Conservation (phyloP, 176 grass and related monocot species). For the Oryza australiensis region DNA sequence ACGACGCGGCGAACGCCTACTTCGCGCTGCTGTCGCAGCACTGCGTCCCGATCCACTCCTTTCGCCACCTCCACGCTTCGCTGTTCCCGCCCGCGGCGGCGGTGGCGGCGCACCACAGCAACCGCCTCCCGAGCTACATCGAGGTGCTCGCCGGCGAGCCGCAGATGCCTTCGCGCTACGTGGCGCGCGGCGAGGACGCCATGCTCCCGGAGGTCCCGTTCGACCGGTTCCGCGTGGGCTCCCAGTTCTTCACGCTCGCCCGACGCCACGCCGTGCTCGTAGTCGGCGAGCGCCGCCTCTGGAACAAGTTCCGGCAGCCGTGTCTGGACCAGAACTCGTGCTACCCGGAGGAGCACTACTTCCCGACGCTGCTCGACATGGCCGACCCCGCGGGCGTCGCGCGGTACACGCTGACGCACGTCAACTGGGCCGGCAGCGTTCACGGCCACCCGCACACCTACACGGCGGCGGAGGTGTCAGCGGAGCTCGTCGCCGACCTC, state of each 20-base stretch:
- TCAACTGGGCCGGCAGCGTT: slow-evolving; percentile 88
- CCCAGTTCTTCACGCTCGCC: slow-evolving; percentile 85
- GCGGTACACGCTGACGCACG: slow-evolving; percentile 71
- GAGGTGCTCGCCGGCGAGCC: slow-evolving; percentile 85
- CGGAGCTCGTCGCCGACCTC: slow-evolving; percentile 44
- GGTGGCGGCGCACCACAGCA: neutral
- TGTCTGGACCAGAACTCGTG: slow-evolving; percentile 53
- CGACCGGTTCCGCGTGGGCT: slow-evolving; percentile 70
- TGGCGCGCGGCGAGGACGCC: slow-evolving; percentile 55
- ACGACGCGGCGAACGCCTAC: slow-evolving; percentile 76
- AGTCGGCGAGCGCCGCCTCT: slow-evolving; percentile 71
- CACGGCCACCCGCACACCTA: slow-evolving; percentile 76
- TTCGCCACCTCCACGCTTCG: slow-evolving; percentile 49
- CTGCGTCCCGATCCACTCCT: slow-evolving; percentile 80
- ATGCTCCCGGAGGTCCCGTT: slow-evolving; percentile 90
- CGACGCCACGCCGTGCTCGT: slow-evolving; percentile 75
- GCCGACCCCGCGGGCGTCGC: slow-evolving; percentile 63
- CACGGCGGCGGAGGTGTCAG: slow-evolving; percentile 45
- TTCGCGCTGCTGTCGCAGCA: slow-evolving; percentile 76
- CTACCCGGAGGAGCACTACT: slow-evolving; percentile 98
- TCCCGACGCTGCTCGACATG: slow-evolving; percentile 85
- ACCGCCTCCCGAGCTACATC: slow-evolving; percentile 68
- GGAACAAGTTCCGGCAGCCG: slow-evolving; percentile 72
- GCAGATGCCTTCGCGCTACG: slow-evolving; percentile 52
- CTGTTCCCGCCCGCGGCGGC: slow-evolving; percentile 29